Evolutionary conservation across 2,329 filamentous ascomycete genomes (phyloP).

Genomic region (Teratosphaeria pseudoeucalypti): DNA sequence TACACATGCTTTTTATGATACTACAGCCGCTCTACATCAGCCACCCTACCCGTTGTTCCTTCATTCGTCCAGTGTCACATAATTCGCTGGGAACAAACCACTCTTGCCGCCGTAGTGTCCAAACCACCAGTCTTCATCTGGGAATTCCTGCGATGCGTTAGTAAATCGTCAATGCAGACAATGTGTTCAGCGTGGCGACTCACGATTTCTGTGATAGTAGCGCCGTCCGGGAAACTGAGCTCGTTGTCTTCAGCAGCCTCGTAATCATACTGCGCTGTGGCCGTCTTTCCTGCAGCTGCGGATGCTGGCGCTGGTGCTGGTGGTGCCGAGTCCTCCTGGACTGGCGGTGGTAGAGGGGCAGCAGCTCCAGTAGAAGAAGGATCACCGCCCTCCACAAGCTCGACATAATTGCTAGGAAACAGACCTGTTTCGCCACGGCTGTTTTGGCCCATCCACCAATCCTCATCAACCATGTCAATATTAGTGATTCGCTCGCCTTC

Average conservation of each 20-base stretch:
- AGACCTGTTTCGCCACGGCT: conserved; percentile 71
- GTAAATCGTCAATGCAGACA: neutral
- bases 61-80: conserved; percentile 38
- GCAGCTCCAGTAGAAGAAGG: conserved; percentile 27
- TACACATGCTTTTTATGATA: neutral
- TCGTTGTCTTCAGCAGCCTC: conserved; percentile 92
- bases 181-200: conserved; percentile 26
- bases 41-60: neutral
- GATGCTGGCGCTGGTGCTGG: conserved; percentile 6
- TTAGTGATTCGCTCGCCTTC: conserved; percentile 84
- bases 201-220: conserved; percentile 67
- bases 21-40: neutral
- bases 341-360: conserved; percentile 30
- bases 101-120: conserved; percentile 69
- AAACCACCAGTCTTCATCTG: conserved; percentile 98
- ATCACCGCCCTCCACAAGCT: conserved; percentile 52
- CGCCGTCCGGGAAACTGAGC: conserved; percentile 78
- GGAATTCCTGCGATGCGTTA: conserved; percentile 59
- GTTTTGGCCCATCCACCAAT: conserved; percentile 98
- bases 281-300: conserved; percentile 42
- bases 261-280: conserved; percentile 87
- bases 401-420: conserved; percentile 96
- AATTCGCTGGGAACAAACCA: conserved; percentile 64
- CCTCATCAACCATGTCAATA: conserved; percentile 94
- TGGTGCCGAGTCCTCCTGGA: conserved; percentile 18